Conservation (phyloP, 1,284 basidiomycete genomes). For the Rhodotorula sp. region DNA sequence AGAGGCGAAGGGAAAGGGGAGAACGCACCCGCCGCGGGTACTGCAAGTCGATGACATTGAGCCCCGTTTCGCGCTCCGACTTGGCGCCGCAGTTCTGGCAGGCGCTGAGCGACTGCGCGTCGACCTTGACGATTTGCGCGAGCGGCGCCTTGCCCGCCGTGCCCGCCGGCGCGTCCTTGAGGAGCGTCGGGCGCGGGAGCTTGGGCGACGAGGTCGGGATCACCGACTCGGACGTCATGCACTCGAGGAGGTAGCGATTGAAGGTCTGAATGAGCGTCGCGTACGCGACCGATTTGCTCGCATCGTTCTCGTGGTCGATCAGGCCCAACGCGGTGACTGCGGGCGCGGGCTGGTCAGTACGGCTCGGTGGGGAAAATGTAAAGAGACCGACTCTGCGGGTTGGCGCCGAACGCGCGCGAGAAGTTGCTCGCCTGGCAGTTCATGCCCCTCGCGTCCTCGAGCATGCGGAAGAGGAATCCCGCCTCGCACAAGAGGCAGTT, state of each 20-base stretch:
- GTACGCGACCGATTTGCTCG: constrained; percentile 66
- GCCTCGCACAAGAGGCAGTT: constrained; percentile 94
- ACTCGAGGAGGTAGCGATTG: constrained; percentile 89
- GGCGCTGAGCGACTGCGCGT: constrained; percentile 69
- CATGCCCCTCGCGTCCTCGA: constrained; percentile 88
- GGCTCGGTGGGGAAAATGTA: not conserved
- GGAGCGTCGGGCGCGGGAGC: constrained; percentile 28
- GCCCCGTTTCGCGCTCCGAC: constrained; percentile 70
- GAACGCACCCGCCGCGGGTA: constrained; percentile 75
- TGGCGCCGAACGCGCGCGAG: constrained; percentile 83
- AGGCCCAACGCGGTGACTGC: constrained; percentile 78
- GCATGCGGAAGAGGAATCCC: constrained; percentile 92
- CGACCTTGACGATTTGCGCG: constrained; percentile 77
- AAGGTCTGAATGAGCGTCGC: constrained; percentile 89
- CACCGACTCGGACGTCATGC: constrained; percentile 64
- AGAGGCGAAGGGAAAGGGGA: not conserved
- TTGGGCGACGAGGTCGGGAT: not conserved
- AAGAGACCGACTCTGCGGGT: constrained; percentile 64
- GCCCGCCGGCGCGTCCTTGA: constrained; percentile 29
- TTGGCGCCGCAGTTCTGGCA: constrained; percentile 75
- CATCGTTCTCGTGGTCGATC: constrained; percentile 81
- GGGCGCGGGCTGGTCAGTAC: constrained; percentile 51
- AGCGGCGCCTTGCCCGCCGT: constrained; percentile 52
- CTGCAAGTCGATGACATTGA: constrained; percentile 80
- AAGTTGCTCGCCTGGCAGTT: constrained; percentile 98